These are phyloP conservation scores for Venturia nashicola DNA, from an alignment of 2,329 filamentous ascomycete genomes.

Conservation along the genomic window DNA sequence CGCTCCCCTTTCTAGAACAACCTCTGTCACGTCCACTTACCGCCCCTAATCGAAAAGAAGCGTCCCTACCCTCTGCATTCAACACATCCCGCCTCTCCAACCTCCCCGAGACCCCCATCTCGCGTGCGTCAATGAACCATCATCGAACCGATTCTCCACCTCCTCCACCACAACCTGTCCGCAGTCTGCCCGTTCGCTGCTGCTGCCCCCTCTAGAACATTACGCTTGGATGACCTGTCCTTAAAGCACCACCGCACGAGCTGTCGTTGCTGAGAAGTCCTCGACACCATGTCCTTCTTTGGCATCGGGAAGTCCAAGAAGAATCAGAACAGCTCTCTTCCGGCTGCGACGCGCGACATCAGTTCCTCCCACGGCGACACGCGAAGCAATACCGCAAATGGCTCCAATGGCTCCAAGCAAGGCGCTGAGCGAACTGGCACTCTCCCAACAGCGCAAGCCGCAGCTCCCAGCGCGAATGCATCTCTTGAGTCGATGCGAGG, in stretches of 20 bases:
- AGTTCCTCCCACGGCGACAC: slow-evolving; percentile 41
- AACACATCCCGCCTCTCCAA: not conserved
- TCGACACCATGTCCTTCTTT: slow-evolving; percentile 37
- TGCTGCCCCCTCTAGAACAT: not conserved
- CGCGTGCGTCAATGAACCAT: slow-evolving; percentile 2
- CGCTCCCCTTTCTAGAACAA: not conserved
- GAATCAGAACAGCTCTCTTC: slow-evolving; percentile 29
- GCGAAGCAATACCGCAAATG: slow-evolving; percentile 36
- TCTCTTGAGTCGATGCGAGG: slow-evolving; percentile 7
- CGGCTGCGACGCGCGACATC: slow-evolving; percentile 43
- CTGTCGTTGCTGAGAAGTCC: not conserved
- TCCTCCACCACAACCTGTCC: not conserved
- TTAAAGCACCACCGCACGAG: not conserved
- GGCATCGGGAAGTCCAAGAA: slow-evolving; percentile 32
- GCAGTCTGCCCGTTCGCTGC: not conserved
- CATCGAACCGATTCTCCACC: not conserved
- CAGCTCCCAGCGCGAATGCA: not conserved
- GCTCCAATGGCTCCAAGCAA: slow-evolving; percentile 13
- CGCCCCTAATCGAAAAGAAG: not conserved
- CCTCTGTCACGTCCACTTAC: not conserved
- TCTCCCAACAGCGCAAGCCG: slow-evolving; percentile 16
- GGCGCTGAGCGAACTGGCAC: slow-evolving; percentile 2
- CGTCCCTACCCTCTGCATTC: not conserved
- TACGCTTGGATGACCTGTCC: not conserved
- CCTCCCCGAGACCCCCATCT: not conserved